Conservation (phyloP, 768 basidiomycete genomes). For the Infundibulicybe gibba region DNA sequence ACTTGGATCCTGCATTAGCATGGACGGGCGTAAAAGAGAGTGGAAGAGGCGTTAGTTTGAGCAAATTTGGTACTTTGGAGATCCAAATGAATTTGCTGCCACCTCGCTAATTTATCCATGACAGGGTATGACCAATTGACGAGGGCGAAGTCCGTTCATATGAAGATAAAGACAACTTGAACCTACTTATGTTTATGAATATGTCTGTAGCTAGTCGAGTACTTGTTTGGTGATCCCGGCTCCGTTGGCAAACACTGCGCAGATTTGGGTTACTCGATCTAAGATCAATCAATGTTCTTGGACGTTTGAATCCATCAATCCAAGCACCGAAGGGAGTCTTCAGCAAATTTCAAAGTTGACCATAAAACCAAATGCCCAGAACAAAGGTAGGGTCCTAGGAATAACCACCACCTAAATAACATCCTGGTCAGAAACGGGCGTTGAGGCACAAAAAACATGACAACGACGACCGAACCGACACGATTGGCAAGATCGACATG, state of each 20-base stretch:
- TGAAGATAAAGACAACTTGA: slow-evolving; percentile 66
- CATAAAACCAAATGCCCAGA: too few relatives aligned
- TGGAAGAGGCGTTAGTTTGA: slow-evolving; percentile 87
- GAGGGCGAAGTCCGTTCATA: slow-evolving; percentile 74
- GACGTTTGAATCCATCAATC: too few relatives aligned
- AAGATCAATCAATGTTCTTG: too few relatives aligned
- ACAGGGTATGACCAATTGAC: slow-evolving; percentile 86
- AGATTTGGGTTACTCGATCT: too few relatives aligned
- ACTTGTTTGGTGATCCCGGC: too few relatives aligned
- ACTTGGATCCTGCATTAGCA: slow-evolving; percentile 85
- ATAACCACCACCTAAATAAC: too few relatives aligned
- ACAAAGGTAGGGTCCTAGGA: too few relatives aligned
- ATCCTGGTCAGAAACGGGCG: too few relatives aligned
- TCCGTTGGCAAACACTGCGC: too few relatives aligned
- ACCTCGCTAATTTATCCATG: slow-evolving; percentile 1
- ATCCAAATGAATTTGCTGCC: background rate
- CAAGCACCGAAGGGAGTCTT: too few relatives aligned
- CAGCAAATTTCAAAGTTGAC: too few relatives aligned
- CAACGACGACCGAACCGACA: slow-evolving; percentile 41
- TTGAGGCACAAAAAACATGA: slow-evolving; percentile 9
- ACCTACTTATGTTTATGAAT: background rate
- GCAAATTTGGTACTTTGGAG: slow-evolving; percentile 66
- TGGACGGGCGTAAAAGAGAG: slow-evolving; percentile 97
- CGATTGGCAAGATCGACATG: slow-evolving; percentile 62
- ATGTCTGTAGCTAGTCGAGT: background rate